These are phyloP conservation scores for Debaryomycetaceae sp. DNA, from an alignment of 1,139 yeast species.

Conservation along the genomic window DNA sequence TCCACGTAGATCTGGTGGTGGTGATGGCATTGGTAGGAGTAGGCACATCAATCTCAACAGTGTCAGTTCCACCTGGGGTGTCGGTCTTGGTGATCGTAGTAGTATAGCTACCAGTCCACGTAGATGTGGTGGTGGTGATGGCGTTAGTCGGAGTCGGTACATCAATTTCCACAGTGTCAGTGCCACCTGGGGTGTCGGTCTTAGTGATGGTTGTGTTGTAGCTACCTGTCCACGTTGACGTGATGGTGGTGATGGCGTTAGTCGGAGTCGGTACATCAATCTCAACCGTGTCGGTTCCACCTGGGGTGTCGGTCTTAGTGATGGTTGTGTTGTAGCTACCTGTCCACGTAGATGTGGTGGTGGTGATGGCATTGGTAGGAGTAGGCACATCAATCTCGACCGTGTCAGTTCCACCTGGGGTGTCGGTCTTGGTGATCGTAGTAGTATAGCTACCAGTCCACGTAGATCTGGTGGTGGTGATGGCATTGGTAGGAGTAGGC, in stretches of 20 bases:
- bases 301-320: conserved; percentile 10
- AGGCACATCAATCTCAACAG: conserved; percentile 13
- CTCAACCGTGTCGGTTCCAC: conserved; percentile 12
- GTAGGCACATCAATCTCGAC: conserved; percentile 11
- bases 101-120: too few species aligned
- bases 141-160: conserved; percentile 15
- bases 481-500: conserved; percentile 11
- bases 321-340: conserved; percentile 8
- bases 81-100: too few species aligned
- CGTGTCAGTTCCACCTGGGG: conserved; percentile 9
- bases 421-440: conserved; percentile 8
- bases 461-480: conserved; percentile 9
- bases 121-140: conserved; percentile 6
- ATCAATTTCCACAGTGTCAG: conserved; percentile 6
- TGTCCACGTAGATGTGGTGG: conserved; percentile 15
- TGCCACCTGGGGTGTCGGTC: conserved; percentile 6
- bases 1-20: conserved; percentile 7
- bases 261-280: conserved; percentile 5
- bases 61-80: conserved; percentile 11
- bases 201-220: conserved; percentile 5
- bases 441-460: not conserved
- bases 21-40: conserved; percentile 10
- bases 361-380: conserved; percentile 7
- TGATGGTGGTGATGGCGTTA: conserved; percentile 9
- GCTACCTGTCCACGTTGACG: conserved; percentile 2